Conservation (phyloP, 2,329 filamentous ascomycete genomes). For the Beauveria bassiana region DNA sequence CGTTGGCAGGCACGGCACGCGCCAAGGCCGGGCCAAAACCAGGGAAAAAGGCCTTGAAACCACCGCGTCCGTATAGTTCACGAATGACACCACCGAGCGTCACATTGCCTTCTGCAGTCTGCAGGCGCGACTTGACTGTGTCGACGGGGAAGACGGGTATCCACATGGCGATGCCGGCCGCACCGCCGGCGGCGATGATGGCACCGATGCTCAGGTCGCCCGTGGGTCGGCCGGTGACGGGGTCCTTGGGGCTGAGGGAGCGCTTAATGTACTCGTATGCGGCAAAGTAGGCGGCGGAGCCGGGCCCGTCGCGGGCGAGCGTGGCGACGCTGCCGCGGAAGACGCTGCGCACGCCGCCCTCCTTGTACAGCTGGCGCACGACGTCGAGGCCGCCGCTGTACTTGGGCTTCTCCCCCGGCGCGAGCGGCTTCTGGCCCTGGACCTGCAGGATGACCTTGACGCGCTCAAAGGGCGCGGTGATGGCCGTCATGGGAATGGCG, state of each 20-base stretch:
- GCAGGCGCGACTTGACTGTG: conserved; percentile 88
- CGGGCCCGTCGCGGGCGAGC: conserved; percentile 86
- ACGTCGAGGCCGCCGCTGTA: conserved; percentile 86
- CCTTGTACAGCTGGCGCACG: conserved; percentile 83
- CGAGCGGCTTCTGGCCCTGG: conserved; percentile 84
- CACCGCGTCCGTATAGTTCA: conserved; percentile 75
- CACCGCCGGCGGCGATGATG: conserved; percentile 78
- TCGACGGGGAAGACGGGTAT: conserved; percentile 97
- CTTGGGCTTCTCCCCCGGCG: conserved; percentile 84
- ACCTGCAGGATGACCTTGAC: conserved; percentile 98
- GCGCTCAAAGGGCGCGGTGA: conserved; percentile 98
- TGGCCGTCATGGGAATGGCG: conserved; percentile 92
- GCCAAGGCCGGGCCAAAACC: conserved; percentile 89
- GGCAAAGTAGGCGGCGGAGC: conserved; percentile 91
- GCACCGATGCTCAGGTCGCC: conserved; percentile 76
- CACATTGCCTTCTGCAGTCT: conserved; percentile 81
- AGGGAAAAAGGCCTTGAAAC: conserved; percentile 90
- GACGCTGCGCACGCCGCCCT: conserved; percentile 83
- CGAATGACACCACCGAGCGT: conserved; percentile 72
- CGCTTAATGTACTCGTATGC: conserved; percentile 96
- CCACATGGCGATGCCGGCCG: conserved; percentile 97
- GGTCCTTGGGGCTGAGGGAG: conserved; percentile 73
- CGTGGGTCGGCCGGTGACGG: conserved; percentile 58
- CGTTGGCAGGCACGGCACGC: conserved; percentile 90
- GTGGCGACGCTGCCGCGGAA: conserved; percentile 90